A percentile compares a stretch with the other conserved stretches of the same genome.
Evolutionary conservation across 2,329 filamentous ascomycete species (phyloP).

Genomic region (Ploettnerulaceae sp.): DNA sequence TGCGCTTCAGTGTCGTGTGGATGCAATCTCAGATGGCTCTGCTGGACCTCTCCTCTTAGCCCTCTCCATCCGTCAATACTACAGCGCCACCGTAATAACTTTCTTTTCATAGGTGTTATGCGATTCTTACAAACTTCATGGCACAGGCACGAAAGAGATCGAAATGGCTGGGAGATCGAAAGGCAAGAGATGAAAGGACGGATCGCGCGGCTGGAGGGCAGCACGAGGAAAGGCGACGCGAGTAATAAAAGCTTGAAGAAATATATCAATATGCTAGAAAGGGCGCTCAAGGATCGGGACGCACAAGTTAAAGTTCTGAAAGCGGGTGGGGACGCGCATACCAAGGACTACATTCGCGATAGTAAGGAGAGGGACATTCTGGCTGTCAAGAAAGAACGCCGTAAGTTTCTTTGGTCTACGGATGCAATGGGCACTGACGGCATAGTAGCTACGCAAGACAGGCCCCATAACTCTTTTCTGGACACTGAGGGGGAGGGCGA

Average conservation of each 20-base stretch:
- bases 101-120: constrained; percentile 83
- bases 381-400: constrained; percentile 50
- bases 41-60: too few relatives aligned
- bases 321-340: constrained; percentile 38
- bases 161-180: constrained; percentile 98
- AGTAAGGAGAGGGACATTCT: constrained; percentile 49
- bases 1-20: neutral
- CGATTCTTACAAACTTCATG: constrained; percentile 98
- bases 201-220: constrained; percentile 90
- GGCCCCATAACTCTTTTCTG: constrained; percentile 35
- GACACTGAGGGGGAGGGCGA: constrained; percentile 43
- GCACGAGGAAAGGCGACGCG: constrained; percentile 78
- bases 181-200: constrained; percentile 98
- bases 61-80: too few relatives aligned
- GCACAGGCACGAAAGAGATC: constrained; percentile 95
- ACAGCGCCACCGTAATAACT: too few relatives aligned
- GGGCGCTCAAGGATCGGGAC: constrained; percentile 78
- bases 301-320: constrained; percentile 57
- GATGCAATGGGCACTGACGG: neutral
- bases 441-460: constrained; percentile 19
- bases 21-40: neutral
- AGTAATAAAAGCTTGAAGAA: constrained; percentile 85
- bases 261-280: constrained; percentile 85
- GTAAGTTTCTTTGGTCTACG: constrained; percentile 37
- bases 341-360: constrained; percentile 36